These are phyloP conservation scores for Wickerhamiella brachini DNA, from an alignment of 805 yeast species.

Conservation along the genomic window DNA sequence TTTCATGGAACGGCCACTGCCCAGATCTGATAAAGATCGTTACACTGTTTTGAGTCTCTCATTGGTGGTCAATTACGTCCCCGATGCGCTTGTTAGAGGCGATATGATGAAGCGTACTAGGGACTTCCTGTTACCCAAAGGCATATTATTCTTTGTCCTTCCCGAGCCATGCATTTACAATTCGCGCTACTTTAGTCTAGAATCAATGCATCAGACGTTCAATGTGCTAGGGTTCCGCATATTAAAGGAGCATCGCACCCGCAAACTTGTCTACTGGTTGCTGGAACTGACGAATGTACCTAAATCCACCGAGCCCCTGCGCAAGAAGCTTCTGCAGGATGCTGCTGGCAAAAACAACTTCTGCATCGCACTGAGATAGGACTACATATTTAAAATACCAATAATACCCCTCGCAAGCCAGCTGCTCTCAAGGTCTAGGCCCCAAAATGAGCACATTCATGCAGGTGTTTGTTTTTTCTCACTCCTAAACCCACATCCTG, in stretches of 20 bases:
- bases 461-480: background rate
- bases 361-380: slow-evolving; percentile 30
- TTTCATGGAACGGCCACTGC: slow-evolving; percentile 65
- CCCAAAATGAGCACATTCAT: background rate
- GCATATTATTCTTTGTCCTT: slow-evolving; percentile 54
- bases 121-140: slow-evolving; percentile 33
- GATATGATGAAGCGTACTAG: slow-evolving; percentile 55
- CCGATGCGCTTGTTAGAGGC: slow-evolving; percentile 57
- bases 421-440: background rate
- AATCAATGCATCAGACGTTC: slow-evolving; percentile 34
- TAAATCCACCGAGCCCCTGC: background rate
- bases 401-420: background rate
- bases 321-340: slow-evolving; percentile 31
- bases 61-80: slow-evolving; percentile 77
- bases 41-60: slow-evolving; percentile 71
- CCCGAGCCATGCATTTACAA: slow-evolving; percentile 80
- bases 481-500: background rate
- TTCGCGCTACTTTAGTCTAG: slow-evolving; percentile 59
- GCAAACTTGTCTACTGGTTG: slow-evolving; percentile 63
- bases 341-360: slow-evolving; percentile 62
- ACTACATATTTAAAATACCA: background rate
- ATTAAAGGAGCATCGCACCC: slow-evolving; percentile 40
- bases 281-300: slow-evolving; percentile 19
- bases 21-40: slow-evolving; percentile 24
- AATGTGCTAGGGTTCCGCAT: slow-evolving; percentile 43